These are phyloP conservation scores for Trichoderma sp. DNA, from an alignment of 2,329 filamentous ascomycete species.

Conservation along the genomic window DNA sequence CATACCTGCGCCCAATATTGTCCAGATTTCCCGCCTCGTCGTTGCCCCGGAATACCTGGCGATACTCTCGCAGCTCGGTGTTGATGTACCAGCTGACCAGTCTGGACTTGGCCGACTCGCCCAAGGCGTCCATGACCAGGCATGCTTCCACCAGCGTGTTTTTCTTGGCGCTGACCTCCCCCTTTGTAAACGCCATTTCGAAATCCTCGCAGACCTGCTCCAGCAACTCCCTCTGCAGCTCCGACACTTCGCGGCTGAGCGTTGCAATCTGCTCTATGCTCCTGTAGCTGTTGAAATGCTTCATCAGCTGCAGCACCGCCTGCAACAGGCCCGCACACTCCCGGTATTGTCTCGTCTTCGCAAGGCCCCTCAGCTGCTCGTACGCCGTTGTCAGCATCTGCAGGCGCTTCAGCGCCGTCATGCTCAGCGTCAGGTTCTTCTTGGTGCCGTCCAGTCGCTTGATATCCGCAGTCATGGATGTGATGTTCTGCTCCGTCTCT, in stretches of 20 bases:
- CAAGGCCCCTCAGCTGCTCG: slow-evolving; percentile 83
- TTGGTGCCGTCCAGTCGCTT: slow-evolving; percentile 97
- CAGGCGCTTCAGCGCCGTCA: slow-evolving; percentile 94
- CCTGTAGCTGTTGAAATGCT: slow-evolving; percentile 96
- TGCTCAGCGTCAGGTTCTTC: slow-evolving; percentile 91
- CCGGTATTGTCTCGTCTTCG: slow-evolving; percentile 84
- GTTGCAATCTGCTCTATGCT: slow-evolving; percentile 98
- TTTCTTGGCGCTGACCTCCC: slow-evolving; percentile 71
- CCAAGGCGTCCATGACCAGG: slow-evolving; percentile 90
- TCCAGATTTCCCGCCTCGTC: slow-evolving; percentile 95
- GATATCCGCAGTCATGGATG: slow-evolving; percentile 98
- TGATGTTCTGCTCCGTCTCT: slow-evolving; percentile 93
- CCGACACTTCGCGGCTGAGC: slow-evolving; percentile 87
- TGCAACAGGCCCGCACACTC: slow-evolving; percentile 93
- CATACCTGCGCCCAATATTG: slow-evolving; percentile 92
- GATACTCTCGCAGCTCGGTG: slow-evolving; percentile 91
- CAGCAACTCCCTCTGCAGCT: slow-evolving; percentile 86
- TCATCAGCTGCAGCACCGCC: slow-evolving; percentile 96
- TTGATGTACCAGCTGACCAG: slow-evolving; percentile 98
- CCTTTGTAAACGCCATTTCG: slow-evolving; percentile 89
- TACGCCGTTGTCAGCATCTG: slow-evolving; percentile 99
- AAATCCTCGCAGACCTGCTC: slow-evolving; percentile 99
- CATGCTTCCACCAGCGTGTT: slow-evolving; percentile 82
- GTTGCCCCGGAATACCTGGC: slow-evolving; percentile 92
- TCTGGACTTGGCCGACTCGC: slow-evolving; percentile 78